These are phyloP conservation scores for Hyaloraphidium curvatum DNA, from an alignment of 192 early-diverging fungal genomes.

Conservation along the genomic window DNA sequence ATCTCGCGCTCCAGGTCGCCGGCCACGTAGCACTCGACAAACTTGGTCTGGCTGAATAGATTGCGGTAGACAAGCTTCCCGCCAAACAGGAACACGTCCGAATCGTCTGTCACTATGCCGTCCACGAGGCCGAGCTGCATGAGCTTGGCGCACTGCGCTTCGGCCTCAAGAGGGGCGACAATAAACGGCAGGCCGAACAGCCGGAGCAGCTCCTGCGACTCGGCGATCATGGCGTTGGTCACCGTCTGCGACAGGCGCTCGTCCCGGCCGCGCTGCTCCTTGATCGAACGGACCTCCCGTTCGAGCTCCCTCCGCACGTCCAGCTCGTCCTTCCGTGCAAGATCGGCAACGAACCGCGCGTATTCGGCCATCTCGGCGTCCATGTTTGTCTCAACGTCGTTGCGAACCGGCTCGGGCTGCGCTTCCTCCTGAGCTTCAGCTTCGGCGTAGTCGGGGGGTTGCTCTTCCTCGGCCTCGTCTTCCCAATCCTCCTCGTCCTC, in stretches of 20 bases:
- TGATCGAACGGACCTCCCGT: constrained; percentile 28
- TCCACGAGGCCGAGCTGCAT: constrained; percentile 47
- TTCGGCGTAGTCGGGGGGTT: constrained; percentile 3
- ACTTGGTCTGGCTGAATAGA: constrained; percentile 79
- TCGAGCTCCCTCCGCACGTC: constrained; percentile 22
- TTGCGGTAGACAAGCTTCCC: constrained; percentile 63
- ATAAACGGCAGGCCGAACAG: constrained; percentile 92
- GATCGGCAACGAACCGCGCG: constrained; percentile 34
- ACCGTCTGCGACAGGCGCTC: constrained; percentile 39
- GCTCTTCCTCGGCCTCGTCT: background rate
- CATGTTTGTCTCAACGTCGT: constrained; percentile 28
- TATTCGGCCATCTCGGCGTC: constrained; percentile 43
- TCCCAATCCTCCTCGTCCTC: constrained; percentile 8
- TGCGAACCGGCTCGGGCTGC: constrained; percentile 8
- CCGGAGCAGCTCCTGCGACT: constrained; percentile 51
- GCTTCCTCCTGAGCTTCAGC: constrained; percentile 4
- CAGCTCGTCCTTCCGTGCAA: constrained; percentile 19
- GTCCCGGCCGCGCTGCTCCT: constrained; percentile 26
- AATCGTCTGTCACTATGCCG: constrained; percentile 92
- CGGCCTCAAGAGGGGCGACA: constrained; percentile 88
- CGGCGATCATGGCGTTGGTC: constrained; percentile 49
- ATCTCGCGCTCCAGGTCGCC: constrained; percentile 44
- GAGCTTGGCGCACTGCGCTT: constrained; percentile 82
- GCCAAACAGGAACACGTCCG: constrained; percentile 93
- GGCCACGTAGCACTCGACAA: constrained; percentile 63